Conservation (phyloP, 2,329 filamentous ascomycete species). For the Aspergillus proliferans region DNA sequence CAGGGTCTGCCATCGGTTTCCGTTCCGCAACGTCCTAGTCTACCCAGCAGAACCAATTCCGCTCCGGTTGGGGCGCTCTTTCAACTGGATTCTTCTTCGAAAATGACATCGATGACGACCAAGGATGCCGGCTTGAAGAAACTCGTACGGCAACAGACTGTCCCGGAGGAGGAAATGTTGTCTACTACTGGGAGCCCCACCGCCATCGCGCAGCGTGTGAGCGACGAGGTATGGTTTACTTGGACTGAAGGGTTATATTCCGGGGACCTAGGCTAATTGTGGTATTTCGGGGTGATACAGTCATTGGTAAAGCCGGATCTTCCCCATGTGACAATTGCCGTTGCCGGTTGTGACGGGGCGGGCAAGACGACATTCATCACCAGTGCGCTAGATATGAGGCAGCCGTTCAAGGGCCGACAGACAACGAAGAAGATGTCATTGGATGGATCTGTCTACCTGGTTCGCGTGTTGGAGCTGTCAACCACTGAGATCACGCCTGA, state of each 20-base stretch:
- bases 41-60: slow-evolving; percentile 30
- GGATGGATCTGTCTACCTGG: slow-evolving; percentile 50
- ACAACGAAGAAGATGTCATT: slow-evolving; percentile 52
- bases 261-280: background rate
- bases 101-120: slow-evolving; percentile 6
- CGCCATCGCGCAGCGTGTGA: slow-evolving; percentile 8
- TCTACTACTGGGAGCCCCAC: slow-evolving; percentile 4
- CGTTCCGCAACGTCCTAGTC: slow-evolving; percentile 23
- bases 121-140: slow-evolving; percentile 13
- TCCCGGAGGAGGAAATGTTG: slow-evolving; percentile 23
- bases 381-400: slow-evolving; percentile 49
- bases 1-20: slow-evolving; percentile 14
- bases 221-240: slow-evolving; percentile 23
- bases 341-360: slow-evolving; percentile 49
- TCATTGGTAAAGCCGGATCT: slow-evolving; percentile 25
- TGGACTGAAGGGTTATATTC: background rate
- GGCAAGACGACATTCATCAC: slow-evolving; percentile 58
- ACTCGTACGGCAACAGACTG: slow-evolving; percentile 15
- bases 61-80: slow-evolving; percentile 27
- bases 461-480: slow-evolving; percentile 53
- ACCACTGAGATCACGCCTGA: slow-evolving; percentile 48
- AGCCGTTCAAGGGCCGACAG: slow-evolving; percentile 32
- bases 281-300: slow-evolving; percentile 11
- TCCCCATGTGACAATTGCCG: slow-evolving; percentile 53
- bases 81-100: slow-evolving; percentile 16